Evolutionary conservation across 78 protist genomes (phyloP).

Genomic region (Dictyostelium citrinum): DNA sequence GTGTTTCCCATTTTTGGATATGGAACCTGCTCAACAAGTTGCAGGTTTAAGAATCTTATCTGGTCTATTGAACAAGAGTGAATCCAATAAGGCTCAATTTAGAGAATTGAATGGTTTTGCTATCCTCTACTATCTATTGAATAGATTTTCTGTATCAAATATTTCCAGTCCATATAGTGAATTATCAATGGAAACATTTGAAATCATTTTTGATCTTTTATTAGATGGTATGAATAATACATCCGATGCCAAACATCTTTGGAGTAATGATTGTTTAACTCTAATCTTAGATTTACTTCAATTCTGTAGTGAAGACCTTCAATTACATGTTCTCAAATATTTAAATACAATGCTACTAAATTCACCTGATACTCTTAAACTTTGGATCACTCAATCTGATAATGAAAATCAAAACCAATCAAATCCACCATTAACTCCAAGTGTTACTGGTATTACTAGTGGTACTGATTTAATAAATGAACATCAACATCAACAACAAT

Average conservation of each 20-base stretch:
- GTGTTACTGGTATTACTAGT: background rate
- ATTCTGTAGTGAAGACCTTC: conserved; percentile 53
- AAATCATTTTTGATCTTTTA: conserved; percentile 44
- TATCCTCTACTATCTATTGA: conserved; percentile 40
- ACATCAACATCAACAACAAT: background rate
- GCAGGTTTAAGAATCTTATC: conserved; percentile 68
- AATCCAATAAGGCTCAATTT: conserved; percentile 61
- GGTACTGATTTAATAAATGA: background rate
- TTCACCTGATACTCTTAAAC: conserved; percentile 46
- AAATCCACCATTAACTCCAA: background rate
- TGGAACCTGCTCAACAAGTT: conserved; percentile 80
- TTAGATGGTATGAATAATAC: conserved; percentile 65
- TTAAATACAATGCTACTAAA: conserved; percentile 47
- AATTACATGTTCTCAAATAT: conserved; percentile 50
- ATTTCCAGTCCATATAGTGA: background rate
- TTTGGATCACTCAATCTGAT: conserved; percentile 32
- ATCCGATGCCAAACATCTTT: conserved; percentile 27
- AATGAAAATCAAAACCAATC: background rate
- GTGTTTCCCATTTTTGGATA: conserved; percentile 67
- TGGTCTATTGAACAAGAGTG: conserved; percentile 68
- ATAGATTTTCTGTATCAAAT: conserved; percentile 6
- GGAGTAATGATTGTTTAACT: conserved; percentile 62
- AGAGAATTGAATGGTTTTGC: conserved; percentile 74
- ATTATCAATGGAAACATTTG: conserved; percentile 73
- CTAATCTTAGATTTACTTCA: conserved; percentile 33